Conservation (phyloP, 2,329 filamentous ascomycete species). For the Hypoxylon sp. region DNA sequence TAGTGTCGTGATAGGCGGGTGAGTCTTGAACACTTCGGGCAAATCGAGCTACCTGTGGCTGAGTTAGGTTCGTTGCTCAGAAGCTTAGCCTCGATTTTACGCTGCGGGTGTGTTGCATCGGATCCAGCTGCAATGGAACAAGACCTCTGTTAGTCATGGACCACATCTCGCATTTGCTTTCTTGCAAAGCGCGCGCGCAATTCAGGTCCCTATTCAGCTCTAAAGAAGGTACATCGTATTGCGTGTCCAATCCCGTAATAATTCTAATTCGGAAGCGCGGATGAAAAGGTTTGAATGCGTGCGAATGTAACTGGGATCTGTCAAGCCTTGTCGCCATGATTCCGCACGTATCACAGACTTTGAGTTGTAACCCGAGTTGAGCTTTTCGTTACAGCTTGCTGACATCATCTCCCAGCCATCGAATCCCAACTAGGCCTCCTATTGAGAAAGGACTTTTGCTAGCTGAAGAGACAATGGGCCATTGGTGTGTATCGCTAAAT, state of each 20-base stretch:
- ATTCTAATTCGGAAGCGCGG: slow-evolving; percentile 34
- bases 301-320: slow-evolving; percentile 23
- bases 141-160: slow-evolving; percentile 41
- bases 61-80: slow-evolving; percentile 47
- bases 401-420: slow-evolving; percentile 40
- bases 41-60: slow-evolving; percentile 50
- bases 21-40: slow-evolving; percentile 48
- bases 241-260: slow-evolving; percentile 30
- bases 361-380: slow-evolving; percentile 36
- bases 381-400: slow-evolving; percentile 28
- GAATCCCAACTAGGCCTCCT: slow-evolving; percentile 35
- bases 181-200: slow-evolving; percentile 41
- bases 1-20: slow-evolving; percentile 45
- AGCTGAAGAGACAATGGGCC: slow-evolving; percentile 22
- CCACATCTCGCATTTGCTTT: slow-evolving; percentile 44
- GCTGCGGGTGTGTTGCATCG: slow-evolving; percentile 53
- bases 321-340: slow-evolving; percentile 24
- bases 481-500: slow-evolving; percentile 7
- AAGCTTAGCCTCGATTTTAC: slow-evolving; percentile 50
- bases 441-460: slow-evolving; percentile 17
- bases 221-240: slow-evolving; percentile 30
- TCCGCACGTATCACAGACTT: slow-evolving; percentile 30
- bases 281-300: slow-evolving; percentile 21
- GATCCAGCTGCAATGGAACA: slow-evolving; percentile 47
- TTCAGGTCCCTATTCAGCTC: slow-evolving; percentile 42